phyloP scores from a whole-genome alignment of 1,139 yeast genomes.

The Saccharomyces hybrid region DNA sequence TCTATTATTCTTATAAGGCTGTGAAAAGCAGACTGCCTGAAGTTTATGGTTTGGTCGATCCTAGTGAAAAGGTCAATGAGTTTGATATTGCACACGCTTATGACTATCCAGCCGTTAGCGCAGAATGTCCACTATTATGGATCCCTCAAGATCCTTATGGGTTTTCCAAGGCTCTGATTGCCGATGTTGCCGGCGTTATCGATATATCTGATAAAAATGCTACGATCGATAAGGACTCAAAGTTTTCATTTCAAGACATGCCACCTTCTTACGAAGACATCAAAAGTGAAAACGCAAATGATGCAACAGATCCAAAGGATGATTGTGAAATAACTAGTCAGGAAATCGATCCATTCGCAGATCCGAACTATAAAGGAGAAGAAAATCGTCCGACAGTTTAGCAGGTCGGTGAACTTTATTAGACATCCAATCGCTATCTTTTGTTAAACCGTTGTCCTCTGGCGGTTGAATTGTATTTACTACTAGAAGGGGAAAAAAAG shows the following conservation, averaged over 20 bases:
- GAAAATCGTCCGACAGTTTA: neutral
- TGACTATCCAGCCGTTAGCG: slow-evolving; percentile 63
- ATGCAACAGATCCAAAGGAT: slow-evolving; percentile 34
- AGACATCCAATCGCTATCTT: neutral
- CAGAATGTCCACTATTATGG: slow-evolving; percentile 71
- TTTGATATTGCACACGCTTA: slow-evolving; percentile 49
- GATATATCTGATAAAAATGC: slow-evolving; percentile 64
- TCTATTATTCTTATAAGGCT: slow-evolving; percentile 49
- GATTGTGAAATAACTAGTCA: slow-evolving; percentile 3
- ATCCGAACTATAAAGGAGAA: slow-evolving; percentile 2
- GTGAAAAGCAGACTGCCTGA: slow-evolving; percentile 52
- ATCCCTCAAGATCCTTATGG: slow-evolving; percentile 84
- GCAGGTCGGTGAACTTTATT: neutral
- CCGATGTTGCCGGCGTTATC: slow-evolving; percentile 41
- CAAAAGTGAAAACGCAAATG: slow-evolving; percentile 44
- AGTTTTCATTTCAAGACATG: neutral
- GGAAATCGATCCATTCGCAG: slow-evolving; percentile 12
- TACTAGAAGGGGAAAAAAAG: neutral
- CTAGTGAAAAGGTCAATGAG: slow-evolving; percentile 32
- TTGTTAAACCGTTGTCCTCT: neutral
- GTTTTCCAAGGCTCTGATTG: slow-evolving; percentile 54
- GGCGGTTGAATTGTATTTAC: neutral
- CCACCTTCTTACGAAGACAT: slow-evolving; percentile 40
- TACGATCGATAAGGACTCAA: slow-evolving; percentile 34
- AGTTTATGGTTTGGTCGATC: slow-evolving; percentile 37